Evolutionary conservation across 202 grass and related monocot genomes (phyloP).

Genomic region (Eragrostis tef): DNA sequence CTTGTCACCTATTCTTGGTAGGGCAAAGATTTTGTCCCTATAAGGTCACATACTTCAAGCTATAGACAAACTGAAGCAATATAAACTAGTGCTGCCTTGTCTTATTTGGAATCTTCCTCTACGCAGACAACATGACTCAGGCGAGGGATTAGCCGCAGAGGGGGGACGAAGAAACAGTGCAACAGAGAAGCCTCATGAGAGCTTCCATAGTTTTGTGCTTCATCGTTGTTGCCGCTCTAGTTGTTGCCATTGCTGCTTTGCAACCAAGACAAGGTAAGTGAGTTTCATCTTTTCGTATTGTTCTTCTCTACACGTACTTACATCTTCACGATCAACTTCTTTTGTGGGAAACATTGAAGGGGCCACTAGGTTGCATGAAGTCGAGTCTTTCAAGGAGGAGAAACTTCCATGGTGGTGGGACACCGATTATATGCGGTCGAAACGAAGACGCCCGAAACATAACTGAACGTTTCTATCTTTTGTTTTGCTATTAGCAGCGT

Average conservation of each 20-base stretch:
- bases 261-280: conserved; percentile 14
- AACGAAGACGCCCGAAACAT: conserved; percentile 29
- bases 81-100: conserved; percentile 14
- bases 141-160: neutral
- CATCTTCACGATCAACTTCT: neutral
- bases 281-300: neutral
- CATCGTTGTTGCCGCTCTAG: neutral
- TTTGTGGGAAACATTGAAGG: neutral
- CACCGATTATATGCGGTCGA: conserved; percentile 28
- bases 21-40: neutral
- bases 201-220: neutral
- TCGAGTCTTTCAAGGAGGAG: neutral
- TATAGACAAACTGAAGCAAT: conserved; percentile 24
- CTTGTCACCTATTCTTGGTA: conserved; percentile 1
- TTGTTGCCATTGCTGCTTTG: conserved; percentile 19
- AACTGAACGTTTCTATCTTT: conserved; percentile 6
- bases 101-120: neutral
- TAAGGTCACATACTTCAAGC: neutral
- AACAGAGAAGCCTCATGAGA: conserved; percentile 23
- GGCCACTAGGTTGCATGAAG: neutral
- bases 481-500: neutral
- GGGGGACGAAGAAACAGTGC: neutral
- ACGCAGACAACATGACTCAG: conserved; percentile 3
- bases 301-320: neutral
- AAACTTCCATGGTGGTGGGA: conserved; percentile 47